phyloP scores from a whole-genome alignment of 176 grass and related monocot species.

The Phoenix roebelenii region DNA sequence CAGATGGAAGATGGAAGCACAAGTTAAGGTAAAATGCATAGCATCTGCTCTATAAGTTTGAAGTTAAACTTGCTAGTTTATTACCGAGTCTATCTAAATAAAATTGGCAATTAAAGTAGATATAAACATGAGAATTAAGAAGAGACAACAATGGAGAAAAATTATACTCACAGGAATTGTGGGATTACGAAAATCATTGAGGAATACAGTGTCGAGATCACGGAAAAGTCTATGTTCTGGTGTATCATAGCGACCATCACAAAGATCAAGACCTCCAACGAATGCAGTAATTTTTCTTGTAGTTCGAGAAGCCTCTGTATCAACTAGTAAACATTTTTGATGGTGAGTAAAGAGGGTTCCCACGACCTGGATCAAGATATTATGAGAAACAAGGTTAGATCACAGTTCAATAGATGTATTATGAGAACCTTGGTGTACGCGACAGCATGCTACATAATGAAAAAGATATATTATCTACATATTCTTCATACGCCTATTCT shows the following conservation, averaged over 20 bases:
- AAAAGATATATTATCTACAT: too few relatives aligned
- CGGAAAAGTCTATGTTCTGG: conserved; percentile 18
- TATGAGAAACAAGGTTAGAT: not conserved
- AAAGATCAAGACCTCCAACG: conserved; percentile 24
- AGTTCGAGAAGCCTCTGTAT: conserved; percentile 42
- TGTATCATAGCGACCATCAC: conserved; percentile 22
- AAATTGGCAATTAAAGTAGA: too few relatives aligned
- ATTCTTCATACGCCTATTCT: too few relatives aligned
- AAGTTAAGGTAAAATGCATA: too few relatives aligned
- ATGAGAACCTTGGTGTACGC: too few relatives aligned
- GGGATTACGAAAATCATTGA: conserved; percentile 13
- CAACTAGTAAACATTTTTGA: conserved; percentile 75
- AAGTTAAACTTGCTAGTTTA: too few relatives aligned
- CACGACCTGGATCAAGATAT: conserved; percentile 40
- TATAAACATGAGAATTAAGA: not conserved
- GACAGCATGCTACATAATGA: too few relatives aligned
- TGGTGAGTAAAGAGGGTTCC: conserved; percentile 79
- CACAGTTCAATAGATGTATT: too few relatives aligned
- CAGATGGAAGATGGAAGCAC: too few relatives aligned
- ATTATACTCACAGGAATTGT: conserved; percentile 5
- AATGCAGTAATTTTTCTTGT: conserved; percentile 59
- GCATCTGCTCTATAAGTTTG: too few relatives aligned
- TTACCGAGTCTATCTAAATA: too few relatives aligned
- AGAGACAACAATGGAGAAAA: not conserved
- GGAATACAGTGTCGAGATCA: conserved; percentile 14